Evolutionary conservation across 805 yeast genomes (phyloP).

Genomic region (Starmerella stigmatis): DNA sequence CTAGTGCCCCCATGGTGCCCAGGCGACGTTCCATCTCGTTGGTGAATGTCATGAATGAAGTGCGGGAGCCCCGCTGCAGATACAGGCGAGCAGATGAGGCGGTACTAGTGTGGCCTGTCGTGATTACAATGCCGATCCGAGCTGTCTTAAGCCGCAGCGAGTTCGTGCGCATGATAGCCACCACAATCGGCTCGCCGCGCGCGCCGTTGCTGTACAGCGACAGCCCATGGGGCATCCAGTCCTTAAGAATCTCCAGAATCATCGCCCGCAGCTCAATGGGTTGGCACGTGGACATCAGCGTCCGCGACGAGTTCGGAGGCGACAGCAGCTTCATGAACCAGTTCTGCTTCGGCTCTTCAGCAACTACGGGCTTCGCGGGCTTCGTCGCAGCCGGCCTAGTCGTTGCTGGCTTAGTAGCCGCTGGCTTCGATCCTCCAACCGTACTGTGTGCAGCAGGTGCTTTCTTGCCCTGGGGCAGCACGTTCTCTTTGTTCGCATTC

Average conservation of each 20-base stretch:
- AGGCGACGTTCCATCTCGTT: conserved; percentile 28
- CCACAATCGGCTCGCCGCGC: conserved; percentile 26
- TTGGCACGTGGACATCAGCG: conserved; percentile 26
- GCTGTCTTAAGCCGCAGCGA: conserved; percentile 30
- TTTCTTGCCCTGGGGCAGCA: neutral
- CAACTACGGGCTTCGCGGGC: neutral
- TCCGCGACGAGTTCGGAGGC: conserved; percentile 19
- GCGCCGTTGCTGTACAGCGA: conserved; percentile 26
- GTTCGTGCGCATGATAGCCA: conserved; percentile 29
- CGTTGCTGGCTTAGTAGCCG: too few relatives aligned
- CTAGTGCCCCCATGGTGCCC: conserved; percentile 14
- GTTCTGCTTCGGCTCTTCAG: conserved; percentile 29
- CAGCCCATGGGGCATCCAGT: conserved; percentile 34
- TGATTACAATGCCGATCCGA: conserved; percentile 25
- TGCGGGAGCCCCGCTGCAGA: conserved; percentile 27
- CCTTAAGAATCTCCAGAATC: conserved; percentile 28
- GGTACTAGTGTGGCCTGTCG: conserved; percentile 11
- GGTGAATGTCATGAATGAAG: conserved; percentile 26
- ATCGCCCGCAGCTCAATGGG: conserved; percentile 27
- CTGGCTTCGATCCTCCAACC: too few relatives aligned
- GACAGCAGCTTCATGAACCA: conserved; percentile 32
- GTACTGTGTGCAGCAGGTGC: too few relatives aligned
- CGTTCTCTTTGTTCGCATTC: conserved; percentile 14
- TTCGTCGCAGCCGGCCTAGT: neutral
- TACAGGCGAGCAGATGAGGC: conserved; percentile 24